Conservation (phyloP, 331 rosid species). For the Stylosanthes scabra region DNA sequence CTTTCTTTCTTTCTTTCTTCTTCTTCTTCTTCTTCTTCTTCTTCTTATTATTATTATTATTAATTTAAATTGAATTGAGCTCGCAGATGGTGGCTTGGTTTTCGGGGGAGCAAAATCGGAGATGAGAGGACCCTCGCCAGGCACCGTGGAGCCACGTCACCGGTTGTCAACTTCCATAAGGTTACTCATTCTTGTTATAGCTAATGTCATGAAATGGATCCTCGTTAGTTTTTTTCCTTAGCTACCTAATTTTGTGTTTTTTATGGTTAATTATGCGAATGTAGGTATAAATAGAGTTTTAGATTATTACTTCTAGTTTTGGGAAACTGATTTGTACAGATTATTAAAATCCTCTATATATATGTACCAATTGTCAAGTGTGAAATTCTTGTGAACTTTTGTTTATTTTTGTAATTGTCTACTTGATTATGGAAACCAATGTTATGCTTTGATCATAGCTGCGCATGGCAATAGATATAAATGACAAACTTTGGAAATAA, state of each 20-base stretch:
- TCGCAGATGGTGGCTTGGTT: constrained; percentile 37
- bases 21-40: no score
- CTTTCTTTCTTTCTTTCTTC: no score
- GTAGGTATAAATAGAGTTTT: not conserved
- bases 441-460: not conserved
- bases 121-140: constrained; percentile 76
- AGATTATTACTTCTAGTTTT: not conserved
- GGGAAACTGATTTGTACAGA: not conserved
- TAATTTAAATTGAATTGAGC: constrained; percentile 21
- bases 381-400: constrained; percentile 1
- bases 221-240: constrained; percentile 6
- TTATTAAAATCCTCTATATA: not conserved
- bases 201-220: not conserved
- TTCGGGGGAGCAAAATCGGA: constrained; percentile 43
- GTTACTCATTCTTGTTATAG: constrained; percentile 43
- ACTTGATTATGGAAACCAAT: not conserved
- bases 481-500: not conserved
- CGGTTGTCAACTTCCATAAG: constrained; percentile 67
- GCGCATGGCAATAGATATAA: not conserved
- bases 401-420: not conserved
- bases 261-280: not conserved
- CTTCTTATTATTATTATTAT: not conserved
- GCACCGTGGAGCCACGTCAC: constrained; percentile 69
- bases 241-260: constrained; percentile 14
- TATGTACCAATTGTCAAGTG: not conserved